Percentiles rank a stretch among this genome's conserved stretches.
These are phyloP conservation scores for Cinchona pubescens DNA, from an alignment of 257 asterid genomes.

Conservation along the genomic window DNA sequence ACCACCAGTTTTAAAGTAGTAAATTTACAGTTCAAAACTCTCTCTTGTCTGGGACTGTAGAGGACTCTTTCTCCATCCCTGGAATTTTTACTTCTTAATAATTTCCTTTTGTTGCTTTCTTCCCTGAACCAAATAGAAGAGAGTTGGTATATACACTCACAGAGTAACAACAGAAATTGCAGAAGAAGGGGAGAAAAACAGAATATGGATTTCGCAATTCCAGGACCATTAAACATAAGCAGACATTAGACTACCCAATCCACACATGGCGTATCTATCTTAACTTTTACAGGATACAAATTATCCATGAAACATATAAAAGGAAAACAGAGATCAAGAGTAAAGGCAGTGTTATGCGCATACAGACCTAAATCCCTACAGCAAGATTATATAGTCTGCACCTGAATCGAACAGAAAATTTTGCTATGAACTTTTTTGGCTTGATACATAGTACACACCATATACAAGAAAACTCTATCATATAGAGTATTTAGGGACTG, in stretches of 20 bases:
- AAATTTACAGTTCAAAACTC: slow-evolving; percentile 52
- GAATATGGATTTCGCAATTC: background rate
- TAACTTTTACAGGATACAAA: background rate
- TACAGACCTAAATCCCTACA: too few relatives aligned
- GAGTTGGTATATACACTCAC: slow-evolving; percentile 11
- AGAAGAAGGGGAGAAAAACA: background rate
- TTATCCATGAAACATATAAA: background rate
- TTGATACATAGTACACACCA: background rate
- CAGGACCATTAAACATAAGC: background rate
- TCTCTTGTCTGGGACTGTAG: slow-evolving; percentile 51
- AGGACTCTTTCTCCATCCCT: slow-evolving; percentile 61
- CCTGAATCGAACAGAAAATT: background rate
- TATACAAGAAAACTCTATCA: background rate
- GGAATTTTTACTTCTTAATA: slow-evolving; percentile 44
- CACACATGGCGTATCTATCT: background rate
- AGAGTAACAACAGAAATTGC: slow-evolving; percentile 3
- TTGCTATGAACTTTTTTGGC: background rate
- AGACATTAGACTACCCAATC: too few relatives aligned
- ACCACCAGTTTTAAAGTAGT: slow-evolving; percentile 58
- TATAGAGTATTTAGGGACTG: background rate
- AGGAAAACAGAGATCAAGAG: background rate
- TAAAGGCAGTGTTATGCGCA: too few relatives aligned
- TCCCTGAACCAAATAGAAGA: slow-evolving; percentile 48
- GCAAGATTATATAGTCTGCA: background rate
- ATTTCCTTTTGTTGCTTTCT: slow-evolving; percentile 60